Conservation (phyloP, 257 asterid genomes). For the Cordia subcordata region DNA sequence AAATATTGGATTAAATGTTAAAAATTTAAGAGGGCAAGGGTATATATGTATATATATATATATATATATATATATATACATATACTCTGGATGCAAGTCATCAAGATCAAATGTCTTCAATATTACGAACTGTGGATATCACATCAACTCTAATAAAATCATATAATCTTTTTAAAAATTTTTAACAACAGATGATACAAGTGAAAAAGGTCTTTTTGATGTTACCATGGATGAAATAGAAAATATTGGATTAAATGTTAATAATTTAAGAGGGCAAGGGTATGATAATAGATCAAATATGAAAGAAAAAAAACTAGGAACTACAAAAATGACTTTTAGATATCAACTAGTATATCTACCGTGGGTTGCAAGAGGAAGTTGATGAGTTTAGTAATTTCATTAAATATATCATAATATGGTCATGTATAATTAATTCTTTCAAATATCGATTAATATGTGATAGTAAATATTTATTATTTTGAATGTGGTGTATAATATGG, state of each 20-base stretch:
- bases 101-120: neutral
- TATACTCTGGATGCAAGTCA: constrained; percentile 2
- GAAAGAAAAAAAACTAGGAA: neutral
- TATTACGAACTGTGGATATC: neutral
- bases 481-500: too few species aligned
- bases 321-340: neutral
- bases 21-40: neutral
- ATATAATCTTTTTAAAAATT: neutral
- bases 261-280: constrained; percentile 1
- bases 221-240: neutral
- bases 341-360: too few species aligned
- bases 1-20: neutral
- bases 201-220: neutral
- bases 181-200: constrained; percentile 3
- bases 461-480: too few species aligned
- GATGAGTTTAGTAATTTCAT: too few species aligned
- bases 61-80: too few species aligned
- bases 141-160: neutral
- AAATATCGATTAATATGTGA: too few species aligned
- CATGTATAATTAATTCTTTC: too few species aligned
- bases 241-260: neutral
- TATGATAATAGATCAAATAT: constrained; percentile 11
- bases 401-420: too few species aligned
- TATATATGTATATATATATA: too few species aligned
- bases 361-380: too few species aligned